Base-by-base conservation (phyloP, 441 rosid species). In the Aquilaria agallochum region DNA sequence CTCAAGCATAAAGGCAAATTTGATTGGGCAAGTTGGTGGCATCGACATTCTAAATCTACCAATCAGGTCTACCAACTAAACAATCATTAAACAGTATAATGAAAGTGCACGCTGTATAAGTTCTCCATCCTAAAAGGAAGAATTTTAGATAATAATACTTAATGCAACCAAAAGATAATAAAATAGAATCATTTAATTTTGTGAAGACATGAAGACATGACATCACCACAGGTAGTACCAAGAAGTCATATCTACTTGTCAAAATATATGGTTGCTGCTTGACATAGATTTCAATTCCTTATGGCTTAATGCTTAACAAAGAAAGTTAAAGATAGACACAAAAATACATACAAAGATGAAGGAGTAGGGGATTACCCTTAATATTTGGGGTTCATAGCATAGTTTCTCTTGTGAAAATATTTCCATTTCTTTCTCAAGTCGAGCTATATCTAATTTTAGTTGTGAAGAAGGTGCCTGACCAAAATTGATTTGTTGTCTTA, bases 1-100 rank as follows among this genome's bases (percentile, higher is more conserved):
- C 85, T 95, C 97, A 30, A 98, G 99, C 96, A 92, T 77, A 66
- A 82, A 84, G n/a, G 98, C 91, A 78, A 95, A 92, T 69, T 88
- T 86, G 96, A 84, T 85, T 44, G 96, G 91, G 74, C 98, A 95
- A 44, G 77, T 73, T 58, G 83, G 60, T 40, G 96, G 92, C 33
- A 92, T 74, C 60, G 99, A 97, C 97, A 95, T 92, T 83, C 76
- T 88, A 80, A 92, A 95, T 67, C 99, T 98, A 67, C 97, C 98
- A 74, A 84, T 93, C 76, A 95, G 79, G 66, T 77, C 83, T 64
- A 88, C 99, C 77, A 95, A 74, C 97, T 95, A 92, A 68, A 86
- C 88, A 66, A 95, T 78, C 84, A 95, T 82, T 65, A 95, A 74
- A 56, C 97, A 90, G 72, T 87, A 92, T 79, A 88, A 92, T 63